phyloP scores from a whole-genome alignment of 2,329 filamentous ascomycete species.

The Fusarium chuoi region DNA sequence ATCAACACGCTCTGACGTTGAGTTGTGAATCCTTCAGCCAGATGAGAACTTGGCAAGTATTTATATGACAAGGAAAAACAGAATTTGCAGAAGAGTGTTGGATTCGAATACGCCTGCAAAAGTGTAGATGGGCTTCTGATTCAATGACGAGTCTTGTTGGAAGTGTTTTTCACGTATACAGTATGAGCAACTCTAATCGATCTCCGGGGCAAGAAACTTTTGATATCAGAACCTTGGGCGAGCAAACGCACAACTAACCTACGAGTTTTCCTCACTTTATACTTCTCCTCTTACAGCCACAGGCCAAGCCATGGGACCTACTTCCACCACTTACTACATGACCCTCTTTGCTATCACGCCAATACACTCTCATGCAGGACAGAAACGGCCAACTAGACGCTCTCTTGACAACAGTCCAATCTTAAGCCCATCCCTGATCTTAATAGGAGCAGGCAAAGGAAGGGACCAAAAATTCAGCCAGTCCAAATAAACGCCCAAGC shows the following conservation, averaged over 20 bases:
- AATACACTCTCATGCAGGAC: constrained; percentile 16
- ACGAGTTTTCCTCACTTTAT: constrained; percentile 23
- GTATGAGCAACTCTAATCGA: background rate
- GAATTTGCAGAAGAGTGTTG: background rate
- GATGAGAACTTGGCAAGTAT: constrained; percentile 9
- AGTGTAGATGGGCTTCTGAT: background rate
- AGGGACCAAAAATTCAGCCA: constrained; percentile 20
- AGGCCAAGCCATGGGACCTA: constrained; percentile 10
- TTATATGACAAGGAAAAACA: background rate
- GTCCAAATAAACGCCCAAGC: constrained; percentile 30
- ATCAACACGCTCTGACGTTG: constrained; percentile 38
- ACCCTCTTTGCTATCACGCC: constrained; percentile 13
- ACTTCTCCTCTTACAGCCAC: background rate
- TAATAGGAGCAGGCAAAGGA: background rate
- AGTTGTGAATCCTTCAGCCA: constrained; percentile 21
- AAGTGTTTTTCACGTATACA: background rate
- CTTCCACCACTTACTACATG: background rate
- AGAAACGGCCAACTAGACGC: background rate
- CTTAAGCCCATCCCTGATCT: constrained; percentile 12
- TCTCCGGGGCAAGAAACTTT: background rate
- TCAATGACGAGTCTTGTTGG: background rate
- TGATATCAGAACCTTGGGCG: constrained; percentile 1
- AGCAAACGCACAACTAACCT: constrained; percentile 1
- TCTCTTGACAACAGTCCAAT: constrained; percentile 1
- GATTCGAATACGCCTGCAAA: background rate